phyloP scores from a whole-genome alignment of 768 basidiomycete genomes.

The Collybia mongolica region DNA sequence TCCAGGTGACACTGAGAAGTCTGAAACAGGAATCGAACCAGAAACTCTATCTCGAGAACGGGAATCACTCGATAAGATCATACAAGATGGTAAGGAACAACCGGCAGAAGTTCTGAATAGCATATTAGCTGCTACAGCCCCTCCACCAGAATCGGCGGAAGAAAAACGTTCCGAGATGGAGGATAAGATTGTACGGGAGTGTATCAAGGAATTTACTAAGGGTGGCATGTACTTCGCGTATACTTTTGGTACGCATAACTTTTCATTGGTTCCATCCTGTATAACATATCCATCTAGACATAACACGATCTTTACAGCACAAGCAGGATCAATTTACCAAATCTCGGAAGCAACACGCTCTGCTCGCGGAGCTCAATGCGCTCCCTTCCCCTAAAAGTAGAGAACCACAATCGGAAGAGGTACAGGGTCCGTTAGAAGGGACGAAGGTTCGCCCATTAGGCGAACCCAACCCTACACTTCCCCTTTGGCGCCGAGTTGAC shows the following conservation, averaged over 20 bases:
- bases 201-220: constrained; percentile 71
- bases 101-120: constrained; percentile 53
- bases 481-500: constrained; percentile 90
- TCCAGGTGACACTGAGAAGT: constrained; percentile 13
- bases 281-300: constrained; percentile 44
- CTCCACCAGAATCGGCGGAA: constrained; percentile 59
- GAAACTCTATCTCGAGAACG: constrained; percentile 23
- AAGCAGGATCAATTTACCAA: constrained; percentile 68
- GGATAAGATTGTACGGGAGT: constrained; percentile 78
- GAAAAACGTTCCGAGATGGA: constrained; percentile 78
- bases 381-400: constrained; percentile 29
- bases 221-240: constrained; percentile 92
- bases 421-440: constrained; percentile 12
- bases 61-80: constrained; percentile 40
- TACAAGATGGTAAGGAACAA: constrained; percentile 43
- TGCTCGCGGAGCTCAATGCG: constrained; percentile 63
- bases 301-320: constrained; percentile 80
- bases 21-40: constrained; percentile 9
- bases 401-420: constrained; percentile 11
- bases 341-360: constrained; percentile 53
- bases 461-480: constrained; percentile 77
- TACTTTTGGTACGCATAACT: constrained; percentile 61
- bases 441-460: constrained; percentile 49
- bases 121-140: constrained; percentile 60
- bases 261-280: background rate